These are phyloP conservation scores for Podospora fimiseda DNA, from an alignment of 495 filamentous ascomycete species.

Conservation along the genomic window DNA sequence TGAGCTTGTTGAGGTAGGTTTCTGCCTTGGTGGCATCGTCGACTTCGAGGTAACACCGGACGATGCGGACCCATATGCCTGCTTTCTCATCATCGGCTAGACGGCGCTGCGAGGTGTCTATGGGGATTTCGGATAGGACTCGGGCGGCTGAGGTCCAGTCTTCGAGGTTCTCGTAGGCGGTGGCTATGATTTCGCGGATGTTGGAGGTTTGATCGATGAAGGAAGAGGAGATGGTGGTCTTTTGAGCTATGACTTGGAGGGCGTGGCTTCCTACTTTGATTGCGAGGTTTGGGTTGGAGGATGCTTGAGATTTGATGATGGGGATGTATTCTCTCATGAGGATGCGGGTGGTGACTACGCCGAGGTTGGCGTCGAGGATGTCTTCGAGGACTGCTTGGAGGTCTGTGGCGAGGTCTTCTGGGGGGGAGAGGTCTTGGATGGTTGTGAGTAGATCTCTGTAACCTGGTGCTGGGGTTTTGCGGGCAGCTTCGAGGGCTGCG, in stretches of 20 bases:
- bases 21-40: constrained; percentile 85
- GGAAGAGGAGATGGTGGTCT: constrained; percentile 42
- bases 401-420: constrained; percentile 52
- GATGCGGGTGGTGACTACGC: constrained; percentile 67
- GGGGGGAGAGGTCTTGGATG: constrained; percentile 52
- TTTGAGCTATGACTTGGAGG: constrained; percentile 53
- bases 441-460: constrained; percentile 63
- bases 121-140: constrained; percentile 72
- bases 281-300: constrained; percentile 52
- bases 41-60: constrained; percentile 87
- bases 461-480: constrained; percentile 40
- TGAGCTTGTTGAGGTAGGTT: constrained; percentile 83
- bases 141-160: constrained; percentile 74
- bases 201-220: constrained; percentile 83
- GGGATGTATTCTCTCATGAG: constrained; percentile 65
- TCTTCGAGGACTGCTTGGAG: constrained; percentile 63
- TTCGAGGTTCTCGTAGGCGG: constrained; percentile 74
- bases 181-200: constrained; percentile 73
- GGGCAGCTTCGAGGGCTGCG: constrained; percentile 50
- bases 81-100: constrained; percentile 74
- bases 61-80: constrained; percentile 84
- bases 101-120: constrained; percentile 79
- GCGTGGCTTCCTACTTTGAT: constrained; percentile 66
- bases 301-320: too few relatives aligned
- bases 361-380: constrained; percentile 60